Conservation (phyloP, 106 monocot species). For the Gastrodia elata region DNA sequence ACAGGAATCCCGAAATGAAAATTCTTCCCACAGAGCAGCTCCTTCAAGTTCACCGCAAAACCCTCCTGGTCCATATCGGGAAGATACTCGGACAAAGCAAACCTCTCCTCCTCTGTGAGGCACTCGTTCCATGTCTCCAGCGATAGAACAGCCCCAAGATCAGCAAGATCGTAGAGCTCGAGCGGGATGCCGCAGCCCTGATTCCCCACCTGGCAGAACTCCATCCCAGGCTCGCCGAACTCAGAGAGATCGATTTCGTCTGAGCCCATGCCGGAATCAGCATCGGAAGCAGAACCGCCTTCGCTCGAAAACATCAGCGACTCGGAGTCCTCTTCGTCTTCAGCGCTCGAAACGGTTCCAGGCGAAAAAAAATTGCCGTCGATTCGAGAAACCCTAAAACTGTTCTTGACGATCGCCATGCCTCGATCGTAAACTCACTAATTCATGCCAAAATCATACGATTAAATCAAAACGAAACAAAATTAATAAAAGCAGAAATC, state of each 20-base stretch:
- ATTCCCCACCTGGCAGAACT: constrained; percentile 69
- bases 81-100: constrained; percentile 43
- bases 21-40: constrained; percentile 54
- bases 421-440: neutral
- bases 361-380: constrained; percentile 23
- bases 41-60: constrained; percentile 41
- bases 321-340: constrained; percentile 18
- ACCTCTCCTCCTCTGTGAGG: constrained; percentile 71
- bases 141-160: constrained; percentile 4
- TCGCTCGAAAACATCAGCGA: neutral
- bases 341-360: constrained; percentile 21
- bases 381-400: constrained; percentile 22
- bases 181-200: constrained; percentile 41
- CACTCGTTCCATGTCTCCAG: constrained; percentile 16
- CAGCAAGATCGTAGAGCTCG: constrained; percentile 13
- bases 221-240: constrained; percentile 46
- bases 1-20: constrained; percentile 70
- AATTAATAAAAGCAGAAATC: neutral
- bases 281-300: constrained; percentile 4
- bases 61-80: constrained; percentile 80
- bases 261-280: constrained; percentile 65
- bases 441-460: neutral
- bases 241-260: constrained; percentile 55
- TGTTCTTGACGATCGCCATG: constrained; percentile 50
- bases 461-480: neutral